Evolutionary conservation across 768 basidiomycete genomes (phyloP).

Genomic region (Baorangia bicolor): DNA sequence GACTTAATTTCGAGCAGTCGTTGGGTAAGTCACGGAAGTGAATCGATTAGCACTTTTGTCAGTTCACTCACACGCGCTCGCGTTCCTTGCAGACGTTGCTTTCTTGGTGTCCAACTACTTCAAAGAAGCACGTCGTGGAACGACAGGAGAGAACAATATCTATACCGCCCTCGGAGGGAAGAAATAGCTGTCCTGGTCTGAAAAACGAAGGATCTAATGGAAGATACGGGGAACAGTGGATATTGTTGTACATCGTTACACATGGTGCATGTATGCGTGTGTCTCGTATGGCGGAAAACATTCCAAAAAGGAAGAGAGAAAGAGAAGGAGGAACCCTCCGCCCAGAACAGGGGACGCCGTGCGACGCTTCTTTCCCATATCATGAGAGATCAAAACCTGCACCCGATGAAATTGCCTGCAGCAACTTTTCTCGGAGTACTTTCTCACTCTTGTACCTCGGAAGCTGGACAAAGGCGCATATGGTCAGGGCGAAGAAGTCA

Average conservation of each 20-base stretch:
- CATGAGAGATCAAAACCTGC: slow-evolving; percentile 94
- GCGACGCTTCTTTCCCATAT: not conserved
- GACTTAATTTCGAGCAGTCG: slow-evolving; percentile 91
- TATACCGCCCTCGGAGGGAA: slow-evolving; percentile 32
- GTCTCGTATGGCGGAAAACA: not conserved
- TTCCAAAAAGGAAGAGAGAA: not conserved
- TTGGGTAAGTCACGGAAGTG: slow-evolving; percentile 58
- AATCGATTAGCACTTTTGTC: not conserved
- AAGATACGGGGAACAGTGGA: slow-evolving; percentile 6
- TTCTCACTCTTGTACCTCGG: slow-evolving; percentile 66
- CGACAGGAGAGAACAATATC: slow-evolving; percentile 20
- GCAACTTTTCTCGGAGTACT: slow-evolving; percentile 68
- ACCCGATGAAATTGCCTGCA: slow-evolving; percentile 83
- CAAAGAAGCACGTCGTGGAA: slow-evolving; percentile 60
- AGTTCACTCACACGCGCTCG: not conserved
- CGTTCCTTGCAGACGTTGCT: slow-evolving; percentile 62
- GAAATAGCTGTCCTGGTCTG: slow-evolving; percentile 2
- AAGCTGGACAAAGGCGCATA: slow-evolving; percentile 43
- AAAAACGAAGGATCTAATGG: slow-evolving; percentile 12
- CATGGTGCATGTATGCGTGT: not conserved
- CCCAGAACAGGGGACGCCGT: not conserved
- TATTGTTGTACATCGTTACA: slow-evolving; percentile 5
- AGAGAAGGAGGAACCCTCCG: not conserved
- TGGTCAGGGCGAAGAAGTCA: not conserved
- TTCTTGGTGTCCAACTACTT: slow-evolving; percentile 83